Percentiles rank a stretch among this genome's conserved stretches.
Evolutionary conservation across 1,284 basidiomycete species (phyloP).

Genomic region (Caloboletus inedulis): DNA sequence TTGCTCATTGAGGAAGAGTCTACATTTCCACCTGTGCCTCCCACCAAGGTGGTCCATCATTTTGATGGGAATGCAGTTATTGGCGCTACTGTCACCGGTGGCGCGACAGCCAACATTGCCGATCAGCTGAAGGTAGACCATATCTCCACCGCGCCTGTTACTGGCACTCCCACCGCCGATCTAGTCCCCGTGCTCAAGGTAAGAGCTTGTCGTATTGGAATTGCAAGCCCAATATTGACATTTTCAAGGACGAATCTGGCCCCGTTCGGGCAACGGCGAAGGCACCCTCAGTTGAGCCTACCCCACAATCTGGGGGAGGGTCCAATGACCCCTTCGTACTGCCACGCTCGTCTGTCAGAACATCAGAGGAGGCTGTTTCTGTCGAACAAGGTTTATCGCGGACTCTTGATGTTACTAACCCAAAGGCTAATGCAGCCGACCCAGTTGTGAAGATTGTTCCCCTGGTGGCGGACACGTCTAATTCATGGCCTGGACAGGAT

Average conservation of each 20-base stretch:
- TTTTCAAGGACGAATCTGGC: slow-evolving; percentile 3
- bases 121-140: slow-evolving; percentile 10
- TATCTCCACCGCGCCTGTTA: slow-evolving; percentile 3
- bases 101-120: slow-evolving; percentile 5
- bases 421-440: not conserved
- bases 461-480: slow-evolving; percentile 5
- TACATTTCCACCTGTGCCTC: slow-evolving; percentile 3
- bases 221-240: slow-evolving; percentile 9
- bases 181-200: slow-evolving; percentile 13
- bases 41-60: slow-evolving; percentile 8
- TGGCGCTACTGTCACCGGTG: slow-evolving; percentile 5
- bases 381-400: slow-evolving; percentile 7
- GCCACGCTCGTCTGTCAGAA: not conserved
- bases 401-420: not conserved
- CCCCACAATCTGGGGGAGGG: slow-evolving; percentile 11
- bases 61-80: slow-evolving; percentile 15
- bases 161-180: not conserved
- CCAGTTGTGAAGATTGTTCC: not conserved
- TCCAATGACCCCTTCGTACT: not conserved
- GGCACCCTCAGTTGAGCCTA: slow-evolving; percentile 20
- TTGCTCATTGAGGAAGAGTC: slow-evolving; percentile 50
- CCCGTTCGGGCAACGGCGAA: slow-evolving; percentile 1
- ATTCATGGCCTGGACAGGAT: not conserved
- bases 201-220: slow-evolving; percentile 1
- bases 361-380: slow-evolving; percentile 9